Conservation (phyloP, 768 basidiomycete genomes). For the Dictyophora rubrovolvata region DNA sequence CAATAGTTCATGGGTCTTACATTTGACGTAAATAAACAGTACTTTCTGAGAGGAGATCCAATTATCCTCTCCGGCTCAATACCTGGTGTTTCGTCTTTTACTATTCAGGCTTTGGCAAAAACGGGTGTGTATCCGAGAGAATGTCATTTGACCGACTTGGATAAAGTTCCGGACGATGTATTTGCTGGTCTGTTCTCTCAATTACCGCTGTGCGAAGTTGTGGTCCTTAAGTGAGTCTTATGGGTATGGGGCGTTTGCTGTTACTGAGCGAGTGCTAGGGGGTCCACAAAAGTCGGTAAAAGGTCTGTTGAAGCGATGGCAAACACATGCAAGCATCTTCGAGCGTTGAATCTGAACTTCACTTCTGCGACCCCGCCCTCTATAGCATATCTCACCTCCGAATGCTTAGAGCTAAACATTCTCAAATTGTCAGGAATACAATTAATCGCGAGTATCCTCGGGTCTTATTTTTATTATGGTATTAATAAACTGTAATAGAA, state of each 20-base stretch:
- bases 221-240: constrained; percentile 43
- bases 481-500: constrained; percentile 30
- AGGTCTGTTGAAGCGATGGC: constrained; percentile 37
- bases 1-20: background rate
- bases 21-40: constrained; percentile 24
- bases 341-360: constrained; percentile 46
- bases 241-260: background rate
- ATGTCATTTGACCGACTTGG: constrained; percentile 42
- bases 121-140: constrained; percentile 30
- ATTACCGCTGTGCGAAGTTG: constrained; percentile 33
- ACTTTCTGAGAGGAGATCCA: constrained; percentile 47
- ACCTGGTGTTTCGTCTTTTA: constrained; percentile 41
- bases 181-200: constrained; percentile 42
- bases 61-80: constrained; percentile 38
- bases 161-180: constrained; percentile 38
- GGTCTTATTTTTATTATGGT: background rate
- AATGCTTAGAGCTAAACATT: constrained; percentile 35
- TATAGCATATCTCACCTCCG: constrained; percentile 33
- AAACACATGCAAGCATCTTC: constrained; percentile 32
- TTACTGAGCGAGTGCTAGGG: constrained; percentile 27
- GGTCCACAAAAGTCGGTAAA: constrained; percentile 46
- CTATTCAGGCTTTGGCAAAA: constrained; percentile 35
- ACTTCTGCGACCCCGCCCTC: constrained; percentile 44
- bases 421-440: constrained; percentile 54
- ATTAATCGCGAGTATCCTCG: constrained; percentile 39